A percentile compares a stretch with the other conserved stretches of the same genome.
phyloP scores from a whole-genome alignment of 176 grass and related monocot species.

The Aegilops umbellulata region DNA sequence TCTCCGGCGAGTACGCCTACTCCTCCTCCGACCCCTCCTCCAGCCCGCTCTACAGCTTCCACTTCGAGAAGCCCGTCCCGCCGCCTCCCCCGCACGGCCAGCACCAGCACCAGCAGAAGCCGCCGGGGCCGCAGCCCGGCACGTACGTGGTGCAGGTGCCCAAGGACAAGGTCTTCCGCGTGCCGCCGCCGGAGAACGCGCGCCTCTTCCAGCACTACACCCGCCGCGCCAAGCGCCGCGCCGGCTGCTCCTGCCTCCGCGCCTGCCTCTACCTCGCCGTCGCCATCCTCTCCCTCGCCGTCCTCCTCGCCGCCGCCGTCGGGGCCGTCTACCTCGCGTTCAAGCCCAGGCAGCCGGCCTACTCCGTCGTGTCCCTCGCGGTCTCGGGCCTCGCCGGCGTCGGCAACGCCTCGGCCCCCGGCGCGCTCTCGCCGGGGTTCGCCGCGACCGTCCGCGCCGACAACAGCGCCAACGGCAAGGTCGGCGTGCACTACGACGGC shows the following conservation, averaged over 20 bases:
- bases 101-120: not conserved
- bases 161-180: slow-evolving; percentile 73
- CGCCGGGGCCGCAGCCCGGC: not conserved
- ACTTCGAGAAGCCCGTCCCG: slow-evolving; percentile 50
- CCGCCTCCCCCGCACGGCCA: not conserved
- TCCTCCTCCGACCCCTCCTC: slow-evolving; percentile 48
- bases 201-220: slow-evolving; percentile 51
- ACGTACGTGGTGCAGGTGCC: slow-evolving; percentile 57
- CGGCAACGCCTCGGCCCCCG: slow-evolving; percentile 4
- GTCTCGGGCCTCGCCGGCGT: slow-evolving; percentile 33
- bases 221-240: slow-evolving; percentile 22
- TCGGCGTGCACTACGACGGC: slow-evolving; percentile 45
- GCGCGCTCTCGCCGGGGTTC: slow-evolving; percentile 46
- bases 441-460: slow-evolving; percentile 36
- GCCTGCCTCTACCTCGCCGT: slow-evolving; percentile 30
- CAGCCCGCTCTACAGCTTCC: slow-evolving; percentile 54
- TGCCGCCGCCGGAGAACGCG: slow-evolving; percentile 69
- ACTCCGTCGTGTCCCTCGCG: slow-evolving; percentile 38
- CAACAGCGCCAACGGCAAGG: slow-evolving; percentile 58
- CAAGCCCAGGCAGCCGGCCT: slow-evolving; percentile 36
- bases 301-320: slow-evolving; percentile 19
- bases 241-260: slow-evolving; percentile 45
- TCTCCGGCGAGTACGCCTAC: slow-evolving; percentile 41
- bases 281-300: not conserved
- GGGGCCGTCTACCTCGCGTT: slow-evolving; percentile 23